Percentiles rank a stretch among this genome's conserved stretches.
Evolutionary conservation across 2,329 filamentous ascomycete genomes (phyloP).

Genomic region (Cercospora sojina): DNA sequence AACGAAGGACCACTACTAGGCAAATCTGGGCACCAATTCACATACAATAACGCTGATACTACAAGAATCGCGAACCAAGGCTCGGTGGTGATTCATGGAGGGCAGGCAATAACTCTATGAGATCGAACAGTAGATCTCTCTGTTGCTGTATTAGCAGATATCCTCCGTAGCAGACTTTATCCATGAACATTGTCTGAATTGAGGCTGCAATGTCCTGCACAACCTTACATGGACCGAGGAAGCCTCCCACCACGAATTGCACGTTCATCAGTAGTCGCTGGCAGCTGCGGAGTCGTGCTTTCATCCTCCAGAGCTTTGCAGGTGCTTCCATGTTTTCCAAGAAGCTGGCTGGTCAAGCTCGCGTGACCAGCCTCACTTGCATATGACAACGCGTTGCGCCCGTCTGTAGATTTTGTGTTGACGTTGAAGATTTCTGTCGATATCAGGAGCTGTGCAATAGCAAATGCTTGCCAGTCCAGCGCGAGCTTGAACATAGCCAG

Average conservation of each 20-base stretch:
- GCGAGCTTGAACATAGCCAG: conserved; percentile 6
- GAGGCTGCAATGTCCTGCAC: neutral
- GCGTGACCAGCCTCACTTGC: conserved; percentile 2
- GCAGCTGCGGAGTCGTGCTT: neutral
- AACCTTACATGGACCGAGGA: neutral
- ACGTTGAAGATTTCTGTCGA: conserved; percentile 2
- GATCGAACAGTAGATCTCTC: neutral
- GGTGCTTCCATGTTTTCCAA: neutral
- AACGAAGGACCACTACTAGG: neutral
- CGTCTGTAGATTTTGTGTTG: neutral
- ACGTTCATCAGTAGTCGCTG: neutral
- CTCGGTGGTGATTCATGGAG: neutral
- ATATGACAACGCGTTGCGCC: neutral
- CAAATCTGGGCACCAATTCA: neutral
- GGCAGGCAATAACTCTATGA: neutral
- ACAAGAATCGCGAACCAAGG: conserved; percentile 1
- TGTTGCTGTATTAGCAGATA: neutral
- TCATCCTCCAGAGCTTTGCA: neutral
- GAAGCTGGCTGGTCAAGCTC: neutral
- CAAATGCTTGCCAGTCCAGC: neutral
- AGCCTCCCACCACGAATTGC: neutral
- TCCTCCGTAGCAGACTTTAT: neutral
- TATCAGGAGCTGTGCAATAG: neutral
- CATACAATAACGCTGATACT: neutral
- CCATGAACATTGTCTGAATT: neutral